These are phyloP conservation scores for Penicillium canescens DNA, from an alignment of 495 filamentous ascomycete species.

Conservation along the genomic window DNA sequence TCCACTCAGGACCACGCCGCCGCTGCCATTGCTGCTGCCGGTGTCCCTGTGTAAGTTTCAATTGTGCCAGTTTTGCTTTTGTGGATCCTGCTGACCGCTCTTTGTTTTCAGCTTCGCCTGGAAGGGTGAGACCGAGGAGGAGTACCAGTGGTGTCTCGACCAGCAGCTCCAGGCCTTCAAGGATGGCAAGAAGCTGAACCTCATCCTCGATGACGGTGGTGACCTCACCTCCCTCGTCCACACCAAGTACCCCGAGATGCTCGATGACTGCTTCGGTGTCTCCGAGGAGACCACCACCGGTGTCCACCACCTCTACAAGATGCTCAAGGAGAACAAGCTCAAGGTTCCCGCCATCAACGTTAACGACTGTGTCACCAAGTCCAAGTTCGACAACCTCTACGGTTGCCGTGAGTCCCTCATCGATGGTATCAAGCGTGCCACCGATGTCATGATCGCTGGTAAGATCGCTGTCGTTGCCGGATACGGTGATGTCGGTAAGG, in stretches of 20 bases:
- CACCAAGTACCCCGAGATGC: slow-evolving; percentile 95
- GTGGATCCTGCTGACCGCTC: slow-evolving; percentile 10
- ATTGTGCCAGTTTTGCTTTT: not conserved
- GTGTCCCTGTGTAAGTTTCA: slow-evolving; percentile 76
- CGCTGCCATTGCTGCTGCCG: slow-evolving; percentile 90
- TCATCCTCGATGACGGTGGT: slow-evolving; percentile 98
- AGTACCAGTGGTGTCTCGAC: slow-evolving; percentile 99
- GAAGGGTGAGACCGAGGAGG: slow-evolving; percentile 99
- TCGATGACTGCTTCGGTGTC: slow-evolving; percentile 95
- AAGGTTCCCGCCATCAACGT: slow-evolving; percentile 97
- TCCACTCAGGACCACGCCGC: slow-evolving; percentile 98
- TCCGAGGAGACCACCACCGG: slow-evolving; percentile 99
- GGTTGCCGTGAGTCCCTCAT: slow-evolving; percentile 98
- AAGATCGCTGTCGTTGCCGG: slow-evolving; percentile 97
- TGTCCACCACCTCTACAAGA: slow-evolving; percentile 98
- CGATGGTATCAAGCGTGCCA: slow-evolving; percentile 99
- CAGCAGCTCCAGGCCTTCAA: slow-evolving; percentile 97
- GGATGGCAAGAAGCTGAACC: slow-evolving; percentile 92
- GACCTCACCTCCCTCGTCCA: slow-evolving; percentile 96
- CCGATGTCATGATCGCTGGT: slow-evolving; percentile 99
- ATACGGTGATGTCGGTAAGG: slow-evolving; percentile 99
- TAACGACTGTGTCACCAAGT: slow-evolving; percentile 99
- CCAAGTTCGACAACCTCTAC: slow-evolving; percentile 99
- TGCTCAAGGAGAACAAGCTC: slow-evolving; percentile 90
- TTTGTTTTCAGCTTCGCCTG: slow-evolving; percentile 73